Conservation (phyloP, 1,284 basidiomycete genomes). For the Lignosus rhinocerotis region DNA sequence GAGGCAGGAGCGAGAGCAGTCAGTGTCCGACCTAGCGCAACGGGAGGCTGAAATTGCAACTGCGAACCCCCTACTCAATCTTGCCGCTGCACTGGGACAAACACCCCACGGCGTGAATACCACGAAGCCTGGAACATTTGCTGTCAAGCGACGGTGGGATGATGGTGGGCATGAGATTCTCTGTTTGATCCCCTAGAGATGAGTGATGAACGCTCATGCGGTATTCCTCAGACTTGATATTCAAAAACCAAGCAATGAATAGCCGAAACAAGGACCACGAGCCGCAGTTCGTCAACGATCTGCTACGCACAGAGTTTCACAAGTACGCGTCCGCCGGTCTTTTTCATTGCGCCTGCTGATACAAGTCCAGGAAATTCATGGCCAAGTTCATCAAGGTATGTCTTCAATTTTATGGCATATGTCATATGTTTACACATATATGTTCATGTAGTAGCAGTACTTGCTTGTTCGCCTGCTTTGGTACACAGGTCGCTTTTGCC, state of each 20-base stretch:
- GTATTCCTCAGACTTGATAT: slow-evolving; percentile 76
- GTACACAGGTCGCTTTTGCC: background rate
- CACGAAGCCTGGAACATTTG: slow-evolving; percentile 79
- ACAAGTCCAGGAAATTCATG: slow-evolving; percentile 67
- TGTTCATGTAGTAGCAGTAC: background rate
- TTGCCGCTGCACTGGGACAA: slow-evolving; percentile 84
- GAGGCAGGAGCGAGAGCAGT: slow-evolving; percentile 75
- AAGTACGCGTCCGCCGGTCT: slow-evolving; percentile 55
- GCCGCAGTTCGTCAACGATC: slow-evolving; percentile 90
- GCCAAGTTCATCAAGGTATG: slow-evolving; percentile 73
- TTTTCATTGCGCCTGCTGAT: background rate
- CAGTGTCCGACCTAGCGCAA: slow-evolving; percentile 61
- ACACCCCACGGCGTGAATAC: slow-evolving; percentile 67
- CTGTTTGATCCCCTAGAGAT: background rate
- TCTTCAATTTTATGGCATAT: background rate
- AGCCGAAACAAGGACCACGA: slow-evolving; percentile 66
- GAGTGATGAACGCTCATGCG: background rate
- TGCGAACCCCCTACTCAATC: slow-evolving; percentile 84
- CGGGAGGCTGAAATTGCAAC: slow-evolving; percentile 84
- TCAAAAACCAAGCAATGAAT: slow-evolving; percentile 92
- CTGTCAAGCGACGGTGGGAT: slow-evolving; percentile 94
- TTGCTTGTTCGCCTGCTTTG: background rate
- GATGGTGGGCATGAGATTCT: slow-evolving; percentile 62
- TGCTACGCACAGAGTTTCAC: slow-evolving; percentile 91
- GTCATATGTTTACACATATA: background rate